A percentile compares a stretch with the other conserved stretches of the same genome.
These are phyloP conservation scores for Coccomyxa subellipsoidea DNA, from an alignment of 163 green algal species.

Conservation along the genomic window DNA sequence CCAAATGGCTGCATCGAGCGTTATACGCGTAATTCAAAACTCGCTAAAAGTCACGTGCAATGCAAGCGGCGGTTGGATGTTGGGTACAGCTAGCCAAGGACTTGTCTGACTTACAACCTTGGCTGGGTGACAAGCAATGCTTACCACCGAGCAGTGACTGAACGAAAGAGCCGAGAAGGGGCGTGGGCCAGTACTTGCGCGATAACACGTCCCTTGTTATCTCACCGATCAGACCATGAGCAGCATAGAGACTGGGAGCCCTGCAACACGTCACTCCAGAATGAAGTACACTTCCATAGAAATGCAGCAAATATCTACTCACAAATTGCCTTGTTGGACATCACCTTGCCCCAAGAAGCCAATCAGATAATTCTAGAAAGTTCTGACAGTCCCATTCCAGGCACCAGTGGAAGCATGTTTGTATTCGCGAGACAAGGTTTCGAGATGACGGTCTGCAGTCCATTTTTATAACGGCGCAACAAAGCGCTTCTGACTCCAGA, in stretches of 20 bases:
- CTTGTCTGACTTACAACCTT: too few species aligned
- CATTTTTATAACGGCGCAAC: not conserved
- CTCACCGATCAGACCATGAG: not conserved
- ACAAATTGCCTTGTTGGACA: not conserved
- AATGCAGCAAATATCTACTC: not conserved
- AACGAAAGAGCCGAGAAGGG: not conserved
- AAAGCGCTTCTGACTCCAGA: too few species aligned
- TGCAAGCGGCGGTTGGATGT: too few species aligned
- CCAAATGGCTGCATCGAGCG: not conserved
- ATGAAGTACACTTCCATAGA: too few species aligned
- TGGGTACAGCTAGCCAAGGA: too few species aligned
- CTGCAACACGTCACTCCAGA: too few species aligned
- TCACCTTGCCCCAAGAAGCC: not conserved
- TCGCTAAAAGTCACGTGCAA: not conserved
- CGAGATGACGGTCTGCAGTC: not conserved
- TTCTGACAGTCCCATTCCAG: not conserved
- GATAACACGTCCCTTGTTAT: not conserved
- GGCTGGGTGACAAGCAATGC: not conserved
- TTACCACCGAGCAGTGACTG: not conserved
- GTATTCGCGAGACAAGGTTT: not conserved
- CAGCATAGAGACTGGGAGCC: not conserved
- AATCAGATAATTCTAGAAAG: not conserved
- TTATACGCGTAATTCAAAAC: not conserved
- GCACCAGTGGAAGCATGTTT: not conserved
- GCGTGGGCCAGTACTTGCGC: not conserved